Evolutionary conservation across 2,329 filamentous ascomycete genomes (phyloP).

Genomic region (Fusarium succisae): DNA sequence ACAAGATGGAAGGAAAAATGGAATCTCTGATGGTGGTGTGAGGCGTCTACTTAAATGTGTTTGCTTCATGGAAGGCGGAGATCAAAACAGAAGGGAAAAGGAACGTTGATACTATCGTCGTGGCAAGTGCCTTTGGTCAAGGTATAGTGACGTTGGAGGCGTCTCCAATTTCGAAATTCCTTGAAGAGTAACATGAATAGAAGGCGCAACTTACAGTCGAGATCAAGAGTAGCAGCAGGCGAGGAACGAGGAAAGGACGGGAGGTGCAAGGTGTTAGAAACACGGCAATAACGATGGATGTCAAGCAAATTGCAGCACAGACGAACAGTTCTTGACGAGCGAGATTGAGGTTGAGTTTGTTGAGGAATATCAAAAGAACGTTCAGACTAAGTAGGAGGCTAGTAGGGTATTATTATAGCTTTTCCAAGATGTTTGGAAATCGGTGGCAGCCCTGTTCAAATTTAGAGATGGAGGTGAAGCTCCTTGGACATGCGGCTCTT

Average conservation of each 20-base stretch:
- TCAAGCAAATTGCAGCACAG: constrained; percentile 10
- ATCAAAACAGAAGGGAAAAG: constrained; percentile 4
- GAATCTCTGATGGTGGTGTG: not conserved
- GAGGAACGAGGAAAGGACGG: not conserved
- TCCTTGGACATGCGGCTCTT: constrained; percentile 6
- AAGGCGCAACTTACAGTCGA: constrained; percentile 11
- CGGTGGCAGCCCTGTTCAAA: not conserved
- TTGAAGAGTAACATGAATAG: not conserved
- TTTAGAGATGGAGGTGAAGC: not conserved
- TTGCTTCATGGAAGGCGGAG: constrained; percentile 11
- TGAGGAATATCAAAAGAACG: not conserved
- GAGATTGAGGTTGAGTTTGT: constrained; percentile 1
- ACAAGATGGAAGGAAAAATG: not conserved
- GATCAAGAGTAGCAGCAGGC: not conserved
- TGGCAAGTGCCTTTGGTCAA: not conserved
- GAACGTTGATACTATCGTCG: constrained; percentile 12
- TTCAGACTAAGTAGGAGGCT: constrained; percentile 10
- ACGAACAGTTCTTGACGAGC: not conserved
- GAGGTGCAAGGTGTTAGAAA: not conserved
- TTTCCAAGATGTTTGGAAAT: not conserved
- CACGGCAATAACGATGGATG: not conserved
- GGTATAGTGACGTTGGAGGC: constrained; percentile 28
- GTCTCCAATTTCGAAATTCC: not conserved
- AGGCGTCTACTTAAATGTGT: constrained; percentile 30
- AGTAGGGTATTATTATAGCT: constrained; percentile 17